These are phyloP conservation scores for Geranomyces michiganensis DNA, from an alignment of 192 early-diverging fungal species.

Conservation along the genomic window DNA sequence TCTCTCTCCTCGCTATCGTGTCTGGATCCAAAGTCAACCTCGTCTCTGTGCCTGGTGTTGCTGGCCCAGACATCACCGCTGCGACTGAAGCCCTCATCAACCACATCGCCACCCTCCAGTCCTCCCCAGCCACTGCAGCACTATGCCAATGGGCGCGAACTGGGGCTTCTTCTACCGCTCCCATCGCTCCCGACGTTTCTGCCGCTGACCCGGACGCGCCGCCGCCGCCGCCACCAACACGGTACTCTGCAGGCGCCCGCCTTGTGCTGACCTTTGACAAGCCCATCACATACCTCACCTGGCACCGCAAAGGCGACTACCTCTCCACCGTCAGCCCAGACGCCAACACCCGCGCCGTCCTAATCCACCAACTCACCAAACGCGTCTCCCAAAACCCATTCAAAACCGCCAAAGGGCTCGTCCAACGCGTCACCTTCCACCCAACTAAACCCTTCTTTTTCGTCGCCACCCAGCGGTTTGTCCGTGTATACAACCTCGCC, in stretches of 20 bases:
- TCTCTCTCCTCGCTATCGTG: conserved; percentile 79
- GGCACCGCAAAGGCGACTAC: conserved; percentile 98
- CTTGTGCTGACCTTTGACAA: conserved; percentile 11
- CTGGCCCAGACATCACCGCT: conserved; percentile 21
- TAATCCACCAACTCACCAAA: conserved; percentile 91
- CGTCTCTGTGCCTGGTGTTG: conserved; percentile 25
- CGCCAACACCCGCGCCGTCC: conserved; percentile 66
- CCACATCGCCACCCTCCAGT: conserved; percentile 28
- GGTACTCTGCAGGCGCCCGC: conserved; percentile 1
- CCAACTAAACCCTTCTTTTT: conserved; percentile 90
- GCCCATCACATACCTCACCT: conserved; percentile 76
- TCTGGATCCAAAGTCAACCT: conserved; percentile 52
- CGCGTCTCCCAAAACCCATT: conserved; percentile 90
- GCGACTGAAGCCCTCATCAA: conserved; percentile 39
- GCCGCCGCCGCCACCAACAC: background rate
- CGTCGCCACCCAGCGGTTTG: conserved; percentile 91
- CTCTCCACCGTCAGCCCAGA: conserved; percentile 84
- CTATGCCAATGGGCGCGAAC: conserved; percentile 39
- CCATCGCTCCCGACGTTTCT: background rate
- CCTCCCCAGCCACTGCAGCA: conserved; percentile 3
- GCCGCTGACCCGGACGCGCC: too few species aligned
- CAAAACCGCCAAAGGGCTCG: conserved; percentile 82
- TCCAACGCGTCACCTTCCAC: conserved; percentile 91
- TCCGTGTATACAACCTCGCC: conserved; percentile 91
- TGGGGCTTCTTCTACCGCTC: conserved; percentile 13